These are phyloP conservation scores for Russula earlei DNA, from an alignment of 768 basidiomycete species.

Conservation along the genomic window DNA sequence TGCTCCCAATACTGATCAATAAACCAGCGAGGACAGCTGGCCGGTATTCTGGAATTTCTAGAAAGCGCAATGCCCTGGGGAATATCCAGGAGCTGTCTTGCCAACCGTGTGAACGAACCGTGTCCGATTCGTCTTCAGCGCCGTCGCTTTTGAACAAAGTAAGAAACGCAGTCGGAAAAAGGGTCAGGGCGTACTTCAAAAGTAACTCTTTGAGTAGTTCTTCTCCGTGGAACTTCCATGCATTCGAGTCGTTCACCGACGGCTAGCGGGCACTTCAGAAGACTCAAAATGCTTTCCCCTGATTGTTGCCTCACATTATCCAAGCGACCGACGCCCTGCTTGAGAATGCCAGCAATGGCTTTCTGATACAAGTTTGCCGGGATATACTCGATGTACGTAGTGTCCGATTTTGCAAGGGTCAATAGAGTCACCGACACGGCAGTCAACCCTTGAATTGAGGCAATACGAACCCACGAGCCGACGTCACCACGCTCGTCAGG, in stretches of 20 bases:
- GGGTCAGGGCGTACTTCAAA: slow-evolving; percentile 31
- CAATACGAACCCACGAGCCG: slow-evolving; percentile 88
- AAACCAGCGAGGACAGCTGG: slow-evolving; percentile 56
- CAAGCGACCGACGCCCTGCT: slow-evolving; percentile 84
- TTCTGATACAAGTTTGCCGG: slow-evolving; percentile 47
- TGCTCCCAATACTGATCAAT: slow-evolving; percentile 72
- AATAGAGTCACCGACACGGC: slow-evolving; percentile 45
- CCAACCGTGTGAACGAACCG: slow-evolving; percentile 36
- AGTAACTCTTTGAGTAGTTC: slow-evolving; percentile 46
- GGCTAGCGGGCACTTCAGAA: slow-evolving; percentile 44
- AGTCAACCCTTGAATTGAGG: slow-evolving; percentile 60
- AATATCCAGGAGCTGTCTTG: slow-evolving; percentile 67
- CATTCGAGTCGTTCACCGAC: slow-evolving; percentile 28
- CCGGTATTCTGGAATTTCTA: slow-evolving; percentile 56
- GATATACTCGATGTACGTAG: slow-evolving; percentile 48
- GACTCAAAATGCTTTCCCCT: slow-evolving; percentile 46
- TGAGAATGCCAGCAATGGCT: slow-evolving; percentile 60
- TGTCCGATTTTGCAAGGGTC: slow-evolving; percentile 31
- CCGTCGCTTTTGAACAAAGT: slow-evolving; percentile 15
- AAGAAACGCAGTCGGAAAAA: not conserved
- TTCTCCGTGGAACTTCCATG: slow-evolving; percentile 46
- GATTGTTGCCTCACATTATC: slow-evolving; percentile 84
- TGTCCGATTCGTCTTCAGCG: slow-evolving; percentile 27
- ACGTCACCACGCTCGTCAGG: slow-evolving; percentile 94
- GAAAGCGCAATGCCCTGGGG: slow-evolving; percentile 56